Conservation (phyloP, 2,329 filamentous ascomycete species). For the Cladosporium velox region DNA sequence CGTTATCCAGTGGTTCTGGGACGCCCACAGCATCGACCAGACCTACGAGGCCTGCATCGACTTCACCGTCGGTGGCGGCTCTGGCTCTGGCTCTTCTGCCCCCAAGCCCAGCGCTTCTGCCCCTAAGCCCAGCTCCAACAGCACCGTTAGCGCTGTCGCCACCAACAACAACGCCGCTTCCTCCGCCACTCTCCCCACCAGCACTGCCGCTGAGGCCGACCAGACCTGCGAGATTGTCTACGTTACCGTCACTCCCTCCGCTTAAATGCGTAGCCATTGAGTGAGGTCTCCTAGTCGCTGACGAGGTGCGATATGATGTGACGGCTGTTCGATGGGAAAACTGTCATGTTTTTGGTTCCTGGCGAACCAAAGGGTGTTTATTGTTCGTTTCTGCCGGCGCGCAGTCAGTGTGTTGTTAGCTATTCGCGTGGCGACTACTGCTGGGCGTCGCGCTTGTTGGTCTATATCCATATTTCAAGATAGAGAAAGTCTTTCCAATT, state of each 20-base stretch:
- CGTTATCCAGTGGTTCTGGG: conserved; percentile 66
- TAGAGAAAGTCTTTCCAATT: conserved; percentile 7
- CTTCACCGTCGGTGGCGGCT: conserved; percentile 48
- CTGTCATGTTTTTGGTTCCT: conserved; percentile 11
- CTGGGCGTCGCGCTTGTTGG: background rate
- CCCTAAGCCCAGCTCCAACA: background rate
- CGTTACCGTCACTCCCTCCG: conserved; percentile 16
- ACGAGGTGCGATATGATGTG: background rate
- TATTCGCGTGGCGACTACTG: background rate
- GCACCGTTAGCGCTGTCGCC: background rate
- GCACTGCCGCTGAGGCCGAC: background rate
- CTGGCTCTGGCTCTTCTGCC: background rate
- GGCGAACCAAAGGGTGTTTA: conserved; percentile 1
- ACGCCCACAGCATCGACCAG: conserved; percentile 57
- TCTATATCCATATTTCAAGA: conserved; percentile 9
- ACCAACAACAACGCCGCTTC: background rate
- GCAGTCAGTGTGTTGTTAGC: background rate
- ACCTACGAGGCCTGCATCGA: conserved; percentile 66
- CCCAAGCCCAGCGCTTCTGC: background rate
- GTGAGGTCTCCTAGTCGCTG: background rate
- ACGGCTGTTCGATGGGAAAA: background rate
- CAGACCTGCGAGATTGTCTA: conserved; percentile 17
- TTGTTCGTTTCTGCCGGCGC: conserved; percentile 10
- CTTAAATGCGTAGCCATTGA: background rate
- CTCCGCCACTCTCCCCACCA: background rate